Evolutionary conservation across 164 flowering plant species (phyloP), one percentile per base, ranked within the genome.

Genomic region (Liquidambar formosana): DNA sequence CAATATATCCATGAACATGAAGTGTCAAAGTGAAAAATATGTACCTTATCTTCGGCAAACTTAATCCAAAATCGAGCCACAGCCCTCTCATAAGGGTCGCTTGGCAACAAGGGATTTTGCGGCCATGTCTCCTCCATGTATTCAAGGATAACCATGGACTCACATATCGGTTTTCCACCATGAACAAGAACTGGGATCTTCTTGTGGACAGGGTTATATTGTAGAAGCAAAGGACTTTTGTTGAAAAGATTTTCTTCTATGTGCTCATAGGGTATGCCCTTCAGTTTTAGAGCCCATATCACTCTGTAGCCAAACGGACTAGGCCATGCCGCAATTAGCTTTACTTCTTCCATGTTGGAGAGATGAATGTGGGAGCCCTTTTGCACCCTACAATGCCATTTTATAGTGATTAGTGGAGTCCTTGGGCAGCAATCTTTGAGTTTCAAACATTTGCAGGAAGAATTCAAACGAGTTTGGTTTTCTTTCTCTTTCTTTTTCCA

Each of bases 121-220:
- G 70, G 74, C 77, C 74, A 73, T 0, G 44, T 63, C 33, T 77
- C 71, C 8, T 77, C 79, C 6, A 76, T 59, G 47, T 72, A 76
- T 33, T 71, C 66, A 14, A 76, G 38, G 22, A 76, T 76, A 19
- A 76, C 27, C 16, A 64, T 26, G 12, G 79, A 76, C 49, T 76
- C 79, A 16, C 28, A 38, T 2, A 74, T 49, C 0, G 74, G 71
- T 62, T 62, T 75, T 21, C 47, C 74, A 2, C 49, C 61, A 67
- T 76, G 78, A 56, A 75, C 52, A 46, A 75, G 71, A 19, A 75
- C 74, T 0, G 74, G 74, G 28, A 70, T 18, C 61, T 70, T 75
- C 67, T 70, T 70, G 60, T 75, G 45, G 16, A 75, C 38, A 14
- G 77, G 73, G 26, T 68, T 75, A 59, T 25, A 64, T 15, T 53